phyloP scores from a whole-genome alignment of 805 yeast genomes.

The Starmerella kuoi region DNA sequence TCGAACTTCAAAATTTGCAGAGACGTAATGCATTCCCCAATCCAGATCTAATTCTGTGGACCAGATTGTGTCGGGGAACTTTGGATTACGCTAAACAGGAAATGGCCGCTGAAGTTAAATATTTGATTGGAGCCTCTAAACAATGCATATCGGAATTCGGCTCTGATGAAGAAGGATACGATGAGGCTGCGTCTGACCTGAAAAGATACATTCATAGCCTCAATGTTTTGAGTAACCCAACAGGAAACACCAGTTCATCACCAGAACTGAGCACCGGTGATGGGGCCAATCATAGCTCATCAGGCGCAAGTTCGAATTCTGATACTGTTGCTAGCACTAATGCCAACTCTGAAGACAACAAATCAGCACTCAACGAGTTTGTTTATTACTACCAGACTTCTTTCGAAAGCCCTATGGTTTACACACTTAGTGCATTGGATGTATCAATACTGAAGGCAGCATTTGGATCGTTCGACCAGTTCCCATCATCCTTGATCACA shows the following conservation, averaged over 20 bases:
- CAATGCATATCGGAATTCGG: constrained; percentile 34
- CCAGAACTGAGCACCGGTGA: neutral
- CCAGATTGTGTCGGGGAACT: constrained; percentile 57
- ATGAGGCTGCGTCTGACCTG: constrained; percentile 14
- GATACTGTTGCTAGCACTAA: neutral
- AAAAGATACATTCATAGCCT: constrained; percentile 6
- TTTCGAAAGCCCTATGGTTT: constrained; percentile 52
- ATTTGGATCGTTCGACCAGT: constrained; percentile 47
- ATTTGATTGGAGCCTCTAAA: constrained; percentile 40
- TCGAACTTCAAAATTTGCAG: neutral
- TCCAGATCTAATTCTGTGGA: constrained; percentile 37
- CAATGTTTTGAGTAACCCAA: neutral
- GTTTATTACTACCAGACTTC: constrained; percentile 66
- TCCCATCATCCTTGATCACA: constrained; percentile 55
- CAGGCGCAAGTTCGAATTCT: neutral
- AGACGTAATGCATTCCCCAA: constrained; percentile 22
- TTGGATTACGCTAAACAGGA: constrained; percentile 40
- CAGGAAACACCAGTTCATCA: neutral
- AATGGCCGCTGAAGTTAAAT: constrained; percentile 47
- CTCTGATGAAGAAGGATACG: constrained; percentile 20
- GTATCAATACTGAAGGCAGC: constrained; percentile 54
- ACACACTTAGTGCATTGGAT: constrained; percentile 67
- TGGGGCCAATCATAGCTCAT: neutral
- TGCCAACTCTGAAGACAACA: neutral
- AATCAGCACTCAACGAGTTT: neutral